phyloP scores from a whole-genome alignment of 1,284 basidiomycete species.

The Amylostereum areolatum region DNA sequence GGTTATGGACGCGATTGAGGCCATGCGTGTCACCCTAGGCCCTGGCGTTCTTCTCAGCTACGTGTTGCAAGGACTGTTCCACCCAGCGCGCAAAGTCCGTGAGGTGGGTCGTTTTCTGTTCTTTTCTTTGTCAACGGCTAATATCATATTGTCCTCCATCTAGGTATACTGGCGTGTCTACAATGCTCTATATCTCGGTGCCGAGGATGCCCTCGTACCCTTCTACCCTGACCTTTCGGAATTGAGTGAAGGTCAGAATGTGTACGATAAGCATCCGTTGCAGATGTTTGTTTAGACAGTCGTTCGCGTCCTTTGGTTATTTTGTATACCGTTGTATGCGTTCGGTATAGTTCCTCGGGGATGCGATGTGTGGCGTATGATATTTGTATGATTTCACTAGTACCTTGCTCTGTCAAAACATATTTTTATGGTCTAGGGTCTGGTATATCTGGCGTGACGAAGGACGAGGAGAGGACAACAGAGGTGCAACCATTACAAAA shows the following conservation, averaged over 20 bases:
- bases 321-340: too few relatives aligned
- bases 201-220: constrained; percentile 85
- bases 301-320: too few relatives aligned
- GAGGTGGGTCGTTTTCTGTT: constrained; percentile 50
- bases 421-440: too few relatives aligned
- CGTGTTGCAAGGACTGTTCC: constrained; percentile 89
- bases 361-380: too few relatives aligned
- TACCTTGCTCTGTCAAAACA: too few relatives aligned
- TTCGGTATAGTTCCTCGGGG: too few relatives aligned
- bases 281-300: constrained; percentile 67
- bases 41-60: constrained; percentile 91
- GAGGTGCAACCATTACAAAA: too few relatives aligned
- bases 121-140: neutral
- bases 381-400: too few relatives aligned
- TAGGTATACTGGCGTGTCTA: constrained; percentile 87
- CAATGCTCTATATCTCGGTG: constrained; percentile 86
- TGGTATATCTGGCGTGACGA: too few relatives aligned
- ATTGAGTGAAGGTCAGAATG: constrained; percentile 83
- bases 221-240: constrained; percentile 92
- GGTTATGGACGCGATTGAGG: constrained; percentile 95
- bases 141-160: neutral
- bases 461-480: too few relatives aligned
- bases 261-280: constrained; percentile 80
- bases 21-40: constrained; percentile 93
- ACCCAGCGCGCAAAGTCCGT: constrained; percentile 93